Conservation (phyloP, 179 eudicot genomes). For the Beta lomatogona region DNA sequence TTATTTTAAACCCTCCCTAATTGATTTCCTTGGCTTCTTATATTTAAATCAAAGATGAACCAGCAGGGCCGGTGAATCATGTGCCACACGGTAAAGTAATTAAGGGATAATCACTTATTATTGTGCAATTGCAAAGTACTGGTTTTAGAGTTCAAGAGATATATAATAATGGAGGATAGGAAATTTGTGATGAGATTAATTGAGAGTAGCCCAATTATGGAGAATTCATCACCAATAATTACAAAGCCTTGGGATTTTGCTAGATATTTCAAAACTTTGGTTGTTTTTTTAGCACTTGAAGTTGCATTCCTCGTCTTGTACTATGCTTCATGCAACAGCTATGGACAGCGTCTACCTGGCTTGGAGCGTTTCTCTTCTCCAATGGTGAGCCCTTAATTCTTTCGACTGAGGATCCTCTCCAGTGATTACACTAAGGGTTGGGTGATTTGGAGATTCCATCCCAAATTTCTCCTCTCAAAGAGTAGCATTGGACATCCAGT, state of each 20-base stretch:
- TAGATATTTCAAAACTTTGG: slow-evolving; percentile 4
- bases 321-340: slow-evolving; percentile 14
- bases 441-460: no score
- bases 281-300: neutral
- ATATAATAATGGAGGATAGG: neutral
- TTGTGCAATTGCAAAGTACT: no score
- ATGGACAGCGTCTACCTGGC: slow-evolving; percentile 1
- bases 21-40: neutral
- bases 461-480: no score
- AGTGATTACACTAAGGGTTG: no score
- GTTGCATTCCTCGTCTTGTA: slow-evolving; percentile 17
- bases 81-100: no score
- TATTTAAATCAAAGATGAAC: neutral
- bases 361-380: neutral
- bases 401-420: no score
- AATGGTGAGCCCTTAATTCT: neutral
- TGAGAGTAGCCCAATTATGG: neutral
- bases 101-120: no score
- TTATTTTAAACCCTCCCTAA: neutral
- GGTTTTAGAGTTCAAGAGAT: neutral
- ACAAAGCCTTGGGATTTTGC: slow-evolving; percentile 4
- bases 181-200: neutral
- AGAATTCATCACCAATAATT: neutral
- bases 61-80: no score
- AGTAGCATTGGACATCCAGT: no score